These are phyloP conservation scores for slime mould (Dictyostelium discoideum) DNA, from an alignment of 78 protist species.

Conservation along the genomic window DNA sequence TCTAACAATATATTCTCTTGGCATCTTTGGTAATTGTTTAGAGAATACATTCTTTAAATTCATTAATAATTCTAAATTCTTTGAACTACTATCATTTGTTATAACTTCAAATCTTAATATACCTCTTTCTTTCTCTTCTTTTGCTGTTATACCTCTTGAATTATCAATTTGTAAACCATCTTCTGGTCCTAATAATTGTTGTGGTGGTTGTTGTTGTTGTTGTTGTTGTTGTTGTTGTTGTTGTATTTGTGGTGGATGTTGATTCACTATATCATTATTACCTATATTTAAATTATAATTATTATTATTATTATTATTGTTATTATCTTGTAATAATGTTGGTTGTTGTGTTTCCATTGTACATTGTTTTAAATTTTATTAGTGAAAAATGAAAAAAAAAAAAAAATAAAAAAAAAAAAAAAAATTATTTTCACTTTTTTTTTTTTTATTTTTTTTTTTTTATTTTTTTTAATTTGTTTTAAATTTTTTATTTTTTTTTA, in stretches of 20 bases:
- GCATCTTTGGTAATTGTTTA: conserved; percentile 96
- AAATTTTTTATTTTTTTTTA: not conserved
- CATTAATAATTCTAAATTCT: conserved; percentile 34
- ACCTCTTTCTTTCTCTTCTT: conserved; percentile 53
- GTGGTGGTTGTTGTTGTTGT: not conserved
- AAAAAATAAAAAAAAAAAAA: not conserved
- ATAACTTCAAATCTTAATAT: conserved; percentile 67
- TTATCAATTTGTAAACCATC: not conserved
- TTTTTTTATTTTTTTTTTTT: not conserved
- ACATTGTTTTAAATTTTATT: not conserved
- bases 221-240: not conserved
- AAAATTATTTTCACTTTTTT: not conserved
- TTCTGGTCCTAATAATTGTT: conserved; percentile 17
- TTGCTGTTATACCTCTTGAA: conserved; percentile 22
- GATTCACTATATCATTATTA: not conserved
- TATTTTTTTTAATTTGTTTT: no score
- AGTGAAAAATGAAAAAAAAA: not conserved
- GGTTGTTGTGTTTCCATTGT: not conserved
- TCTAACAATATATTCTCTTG: conserved; percentile 91
- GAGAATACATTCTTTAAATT: conserved; percentile 85
- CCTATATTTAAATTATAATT: not conserved
- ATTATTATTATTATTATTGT: not conserved
- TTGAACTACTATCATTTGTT: conserved; percentile 22
- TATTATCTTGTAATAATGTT: not conserved
- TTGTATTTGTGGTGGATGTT: not conserved